A percentile compares a stretch with the other conserved stretches of the same genome.
Conservation (phyloP, 352 stramenopile species). For the Globisporangium sylvaticum region DNA sequence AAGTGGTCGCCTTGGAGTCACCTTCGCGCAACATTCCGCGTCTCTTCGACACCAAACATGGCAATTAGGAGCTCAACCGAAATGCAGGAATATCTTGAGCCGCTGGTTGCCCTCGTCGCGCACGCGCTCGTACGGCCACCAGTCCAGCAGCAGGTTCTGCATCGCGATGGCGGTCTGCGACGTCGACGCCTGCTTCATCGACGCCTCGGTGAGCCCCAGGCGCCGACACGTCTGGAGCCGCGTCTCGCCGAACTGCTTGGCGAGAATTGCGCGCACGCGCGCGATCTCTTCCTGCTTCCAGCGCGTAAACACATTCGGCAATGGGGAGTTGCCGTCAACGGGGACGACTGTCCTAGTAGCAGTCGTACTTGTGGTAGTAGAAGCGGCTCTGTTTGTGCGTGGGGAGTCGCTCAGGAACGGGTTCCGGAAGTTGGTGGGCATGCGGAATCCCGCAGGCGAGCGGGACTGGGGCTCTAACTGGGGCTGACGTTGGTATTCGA, state of each 20-base stretch:
- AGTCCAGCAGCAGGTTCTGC: slow-evolving; percentile 69
- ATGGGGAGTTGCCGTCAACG: slow-evolving; percentile 7
- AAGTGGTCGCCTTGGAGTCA: slow-evolving; percentile 19
- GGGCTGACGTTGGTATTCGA: slow-evolving; percentile 13
- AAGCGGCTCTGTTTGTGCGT: slow-evolving; percentile 1
- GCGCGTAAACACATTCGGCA: slow-evolving; percentile 45
- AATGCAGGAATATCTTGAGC: slow-evolving; percentile 76
- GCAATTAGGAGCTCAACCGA: slow-evolving; percentile 30
- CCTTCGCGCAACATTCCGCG: slow-evolving; percentile 32
- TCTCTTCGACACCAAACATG: slow-evolving; percentile 15
- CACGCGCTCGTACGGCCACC: slow-evolving; percentile 30
- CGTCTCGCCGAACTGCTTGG: slow-evolving; percentile 55
- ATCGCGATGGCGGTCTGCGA: slow-evolving; percentile 47
- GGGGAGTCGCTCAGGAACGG: slow-evolving; percentile 10
- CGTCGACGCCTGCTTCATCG: slow-evolving; percentile 47
- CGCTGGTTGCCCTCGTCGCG: slow-evolving; percentile 45
- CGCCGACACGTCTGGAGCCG: slow-evolving; percentile 57
- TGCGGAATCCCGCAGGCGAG: background rate
- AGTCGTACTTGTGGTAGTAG: background rate
- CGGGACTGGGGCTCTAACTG: background rate
- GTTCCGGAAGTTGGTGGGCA: slow-evolving; percentile 6
- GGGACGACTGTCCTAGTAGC: background rate
- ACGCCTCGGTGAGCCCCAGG: slow-evolving; percentile 56
- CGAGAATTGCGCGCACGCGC: slow-evolving; percentile 38
- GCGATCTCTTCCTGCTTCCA: slow-evolving; percentile 49